Conservation (phyloP, 148 eudicot genomes). For the Oxyria digyna region DNA sequence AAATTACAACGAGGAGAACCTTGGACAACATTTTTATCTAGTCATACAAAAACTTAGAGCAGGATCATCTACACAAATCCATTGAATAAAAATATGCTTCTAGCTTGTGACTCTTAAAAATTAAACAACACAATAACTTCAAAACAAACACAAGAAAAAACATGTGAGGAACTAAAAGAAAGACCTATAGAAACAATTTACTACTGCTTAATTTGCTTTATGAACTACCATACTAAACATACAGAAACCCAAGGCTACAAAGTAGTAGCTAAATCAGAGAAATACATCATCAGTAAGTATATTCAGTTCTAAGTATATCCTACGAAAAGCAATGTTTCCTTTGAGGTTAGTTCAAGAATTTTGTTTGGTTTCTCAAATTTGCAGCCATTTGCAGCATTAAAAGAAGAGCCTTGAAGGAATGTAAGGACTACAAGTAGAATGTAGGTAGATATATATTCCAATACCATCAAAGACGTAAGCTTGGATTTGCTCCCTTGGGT, state of each 20-base stretch:
- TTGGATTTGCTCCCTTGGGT: slow-evolving; percentile 54
- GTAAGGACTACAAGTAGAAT: neutral
- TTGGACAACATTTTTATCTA: neutral
- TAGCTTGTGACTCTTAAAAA: neutral
- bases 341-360: neutral
- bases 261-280: neutral
- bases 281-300: neutral
- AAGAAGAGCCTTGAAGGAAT: too few relatives aligned
- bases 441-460: neutral
- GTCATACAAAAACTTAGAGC: neutral
- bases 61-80: neutral
- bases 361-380: neutral
- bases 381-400: neutral
- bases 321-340: neutral
- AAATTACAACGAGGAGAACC: neutral
- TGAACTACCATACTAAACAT: neutral
- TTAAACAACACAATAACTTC: neutral
- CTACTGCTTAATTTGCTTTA: neutral
- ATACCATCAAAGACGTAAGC: slow-evolving; percentile 71
- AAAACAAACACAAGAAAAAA: neutral
- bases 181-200: neutral
- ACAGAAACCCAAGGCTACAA: neutral
- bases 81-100: neutral
- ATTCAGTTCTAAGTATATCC: neutral
- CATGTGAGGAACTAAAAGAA: neutral